Base-by-base conservation (phyloP, 805 yeast genomes). In the Zygoascus biomembranicola region DNA sequence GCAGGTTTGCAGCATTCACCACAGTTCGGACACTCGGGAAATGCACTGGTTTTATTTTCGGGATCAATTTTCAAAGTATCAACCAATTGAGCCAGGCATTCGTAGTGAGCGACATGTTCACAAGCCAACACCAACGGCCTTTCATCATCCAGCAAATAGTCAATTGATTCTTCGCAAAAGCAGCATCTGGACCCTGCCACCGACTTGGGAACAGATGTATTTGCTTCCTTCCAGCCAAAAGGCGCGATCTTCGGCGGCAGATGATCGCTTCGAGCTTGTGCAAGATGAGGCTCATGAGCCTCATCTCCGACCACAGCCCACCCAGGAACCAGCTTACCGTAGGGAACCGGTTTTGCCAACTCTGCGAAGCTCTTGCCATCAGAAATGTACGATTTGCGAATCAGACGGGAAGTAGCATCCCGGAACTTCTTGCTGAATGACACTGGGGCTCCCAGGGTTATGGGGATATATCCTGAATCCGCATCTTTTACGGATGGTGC, bases 151-250 rank as follows among this genome's bases (percentile, higher is more conserved):
- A 59, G 51, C 16, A 48, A 43, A 28, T 52, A 37, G 14, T 57
- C 59, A 4, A 57, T 52, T 1, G 60, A 53, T 35, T 59, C 62
- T 42, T 58, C 62, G 45, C 62, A 59, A 32, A 59, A 56, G 47
- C 60, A 57, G 52, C 62, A 59, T 13, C 26, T 44, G 19, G 19
- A 19, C 13, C 57, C 59, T 11, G 43, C 52, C 10, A 55, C 32
- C 8, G 58, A 47, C 13, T 39, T 39, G 20, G 43, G 50, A 50
- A 14, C 16, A 35, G 39, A 26, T 14, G 50, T 26, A 19, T 16
- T 52, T 26, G 20, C 43, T 14, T 45, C 46, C 8, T 37, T 20
- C 18, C 51, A 50, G 11, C 51, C 47, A 32, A 45, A 53, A n/a
- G 56, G 56, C 9, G 37, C 41, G 10, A 53, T 53, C 11, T 35